Evolutionary conservation across 139 green algal genomes (phyloP).

Genomic region (Micractinium sp.): DNA sequence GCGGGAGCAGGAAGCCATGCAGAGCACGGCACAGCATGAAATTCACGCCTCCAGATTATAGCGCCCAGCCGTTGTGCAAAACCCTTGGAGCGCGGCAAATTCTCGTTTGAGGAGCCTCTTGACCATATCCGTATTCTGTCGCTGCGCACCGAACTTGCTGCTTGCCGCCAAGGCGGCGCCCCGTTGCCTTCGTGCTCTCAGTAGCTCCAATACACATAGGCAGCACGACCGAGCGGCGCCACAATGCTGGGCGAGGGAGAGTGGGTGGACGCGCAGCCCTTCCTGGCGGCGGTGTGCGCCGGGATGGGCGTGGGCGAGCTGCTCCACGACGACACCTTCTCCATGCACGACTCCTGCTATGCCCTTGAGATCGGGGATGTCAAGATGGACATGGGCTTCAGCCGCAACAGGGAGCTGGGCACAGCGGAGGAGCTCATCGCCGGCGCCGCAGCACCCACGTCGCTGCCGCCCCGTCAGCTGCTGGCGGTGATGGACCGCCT

Average conservation of each 20-base stretch:
- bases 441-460: conserved; percentile 50
- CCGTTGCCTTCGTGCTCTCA: no score
- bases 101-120: no score
- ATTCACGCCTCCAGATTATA: no score
- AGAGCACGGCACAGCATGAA: no score
- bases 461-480: conserved; percentile 43
- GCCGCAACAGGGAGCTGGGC: background rate
- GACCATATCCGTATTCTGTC: no score
- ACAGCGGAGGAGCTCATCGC: conserved; percentile 60
- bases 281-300: conserved; percentile 43
- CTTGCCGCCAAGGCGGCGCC: no score
- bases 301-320: conserved; percentile 76
- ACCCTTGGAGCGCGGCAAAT: no score
- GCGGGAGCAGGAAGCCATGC: no score
- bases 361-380: conserved; percentile 89
- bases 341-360: conserved; percentile 89
- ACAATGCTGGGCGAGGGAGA: background rate
- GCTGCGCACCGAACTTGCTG: no score
- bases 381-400: conserved; percentile 89
- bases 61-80: no score
- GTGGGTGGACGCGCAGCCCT: conserved; percentile 45
- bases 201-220: no score
- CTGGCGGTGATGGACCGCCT: conserved; percentile 65
- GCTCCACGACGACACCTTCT: conserved; percentile 81
- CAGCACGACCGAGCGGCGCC: no score